Conservation (phyloP, 2,329 filamentous ascomycete genomes). For the Aspergillus caelatus region DNA sequence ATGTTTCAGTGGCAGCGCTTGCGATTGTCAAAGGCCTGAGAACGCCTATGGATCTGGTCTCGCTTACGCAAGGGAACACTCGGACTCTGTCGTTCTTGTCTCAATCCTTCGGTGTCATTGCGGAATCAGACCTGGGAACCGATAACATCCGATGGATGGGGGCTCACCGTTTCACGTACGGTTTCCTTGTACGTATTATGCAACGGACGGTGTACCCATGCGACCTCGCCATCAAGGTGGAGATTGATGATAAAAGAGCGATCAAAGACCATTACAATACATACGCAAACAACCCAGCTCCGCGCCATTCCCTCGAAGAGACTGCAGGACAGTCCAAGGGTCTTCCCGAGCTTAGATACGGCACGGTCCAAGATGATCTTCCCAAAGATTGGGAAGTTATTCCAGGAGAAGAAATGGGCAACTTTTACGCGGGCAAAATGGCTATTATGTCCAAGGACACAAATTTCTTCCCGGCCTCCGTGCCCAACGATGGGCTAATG, state of each 20-base stretch:
- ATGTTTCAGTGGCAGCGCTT: slow-evolving; percentile 74
- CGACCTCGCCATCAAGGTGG: slow-evolving; percentile 83
- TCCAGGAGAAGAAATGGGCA: slow-evolving; percentile 77
- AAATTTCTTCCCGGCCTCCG: slow-evolving; percentile 79
- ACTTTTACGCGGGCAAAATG: slow-evolving; percentile 96
- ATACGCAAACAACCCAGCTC: slow-evolving; percentile 42
- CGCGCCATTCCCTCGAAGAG: slow-evolving; percentile 28
- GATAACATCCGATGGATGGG: slow-evolving; percentile 96
- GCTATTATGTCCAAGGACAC: slow-evolving; percentile 84
- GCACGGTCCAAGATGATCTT: slow-evolving; percentile 75
- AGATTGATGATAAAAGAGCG: slow-evolving; percentile 71
- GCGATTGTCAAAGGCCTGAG: slow-evolving; percentile 83
- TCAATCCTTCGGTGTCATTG: slow-evolving; percentile 85
- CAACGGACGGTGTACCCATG: slow-evolving; percentile 81
- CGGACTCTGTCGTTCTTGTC: slow-evolving; percentile 86
- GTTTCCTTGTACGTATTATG: slow-evolving; percentile 76
- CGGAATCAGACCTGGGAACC: slow-evolving; percentile 86
- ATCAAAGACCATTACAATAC: slow-evolving; percentile 74
- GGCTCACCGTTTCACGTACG: slow-evolving; percentile 78
- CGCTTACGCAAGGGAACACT: slow-evolving; percentile 77
- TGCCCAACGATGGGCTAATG: slow-evolving; percentile 81
- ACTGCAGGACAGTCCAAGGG: slow-evolving; percentile 52
- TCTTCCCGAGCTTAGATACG: slow-evolving; percentile 75
- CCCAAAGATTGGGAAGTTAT: slow-evolving; percentile 76
- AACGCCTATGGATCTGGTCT: slow-evolving; percentile 83